Evolutionary conservation across 2,329 filamentous ascomycete species (phyloP), one percentile per base, ranked within the genome.

Genomic region (Claviceps sp.): DNA sequence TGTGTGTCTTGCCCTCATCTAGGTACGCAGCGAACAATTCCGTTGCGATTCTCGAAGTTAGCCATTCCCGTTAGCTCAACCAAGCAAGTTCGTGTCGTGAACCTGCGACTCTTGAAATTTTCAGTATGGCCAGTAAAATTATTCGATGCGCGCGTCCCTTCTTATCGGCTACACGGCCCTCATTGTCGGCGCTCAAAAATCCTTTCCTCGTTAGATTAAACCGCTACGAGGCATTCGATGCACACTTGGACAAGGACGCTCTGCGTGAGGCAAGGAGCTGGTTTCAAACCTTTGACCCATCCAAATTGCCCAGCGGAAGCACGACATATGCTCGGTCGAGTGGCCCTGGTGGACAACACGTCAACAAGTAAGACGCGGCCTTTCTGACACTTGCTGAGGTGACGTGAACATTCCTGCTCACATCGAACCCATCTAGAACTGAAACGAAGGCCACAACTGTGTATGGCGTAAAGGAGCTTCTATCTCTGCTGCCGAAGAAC

Each of bases 311-410:
- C 14, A 70, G 65, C 51, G 78, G 77, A 8, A 72, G 63, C 45
- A 81, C 75, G 5, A 72, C 66, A 11, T 81, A 72, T 61, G 72
- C 78, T 2, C 70, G 78, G n/a, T 81, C 78, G 2, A 80, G 77
- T 57, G 78, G 78, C 0, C 78, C 78, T 2, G 78, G 78, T 13
- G 78, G 78, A 2, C 78, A 82, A 57, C 77, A 82, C 59, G 78
- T 81, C 36, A 82, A 82, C 60, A 82, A 81, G 78, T 81, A 59
- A 50, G 72, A 42, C 20, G n/a, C 9, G 8, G 9, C 9, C 30
- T 34, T 44, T 7, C 42, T 24, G 6, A 22, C 22, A 30, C 11
- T 20, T 4, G 13, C 7, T 24, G 16, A 8, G 60, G 70, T 69
- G 13, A 64, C 67, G 11, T 20, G 20, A 14, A 44, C 14, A 26